Conservation (phyloP, 2,329 filamentous ascomycete genomes). For the Fusarium sp. region DNA sequence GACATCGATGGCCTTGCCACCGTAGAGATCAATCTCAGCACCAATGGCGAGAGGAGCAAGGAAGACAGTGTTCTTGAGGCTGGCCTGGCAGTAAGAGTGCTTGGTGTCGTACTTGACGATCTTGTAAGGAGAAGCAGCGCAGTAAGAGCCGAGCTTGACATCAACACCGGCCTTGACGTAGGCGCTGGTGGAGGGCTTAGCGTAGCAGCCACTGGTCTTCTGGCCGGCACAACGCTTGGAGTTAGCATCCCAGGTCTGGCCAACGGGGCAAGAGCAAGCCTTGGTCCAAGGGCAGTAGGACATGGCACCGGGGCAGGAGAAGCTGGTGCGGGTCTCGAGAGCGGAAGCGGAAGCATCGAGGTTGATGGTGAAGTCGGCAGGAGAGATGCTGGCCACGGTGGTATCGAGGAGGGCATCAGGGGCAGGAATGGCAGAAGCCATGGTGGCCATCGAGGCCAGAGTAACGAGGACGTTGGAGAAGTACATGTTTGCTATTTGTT, state of each 20-base stretch:
- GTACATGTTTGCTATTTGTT: conserved; percentile 44
- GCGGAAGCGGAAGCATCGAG: conserved; percentile 30
- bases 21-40: conserved; percentile 46
- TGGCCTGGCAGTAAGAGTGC: conserved; percentile 54
- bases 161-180: conserved; percentile 40
- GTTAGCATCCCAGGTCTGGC: conserved; percentile 53
- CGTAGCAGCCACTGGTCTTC: conserved; percentile 50
- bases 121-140: conserved; percentile 52
- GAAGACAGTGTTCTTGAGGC: conserved; percentile 51
- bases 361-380: conserved; percentile 34
- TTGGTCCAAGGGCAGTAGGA: conserved; percentile 54
- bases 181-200: conserved; percentile 46
- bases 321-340: conserved; percentile 43
- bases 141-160: conserved; percentile 50
- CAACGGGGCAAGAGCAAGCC: conserved; percentile 59
- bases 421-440: conserved; percentile 43
- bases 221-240: conserved; percentile 47
- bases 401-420: conserved; percentile 50
- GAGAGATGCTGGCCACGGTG: conserved; percentile 25
- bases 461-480: conserved; percentile 47
- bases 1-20: conserved; percentile 43
- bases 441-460: conserved; percentile 45
- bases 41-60: conserved; percentile 47
- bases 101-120: conserved; percentile 51
- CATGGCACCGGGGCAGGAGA: conserved; percentile 52